Base-by-base conservation (phyloP, 2,329 filamentous ascomycete genomes). In the Cladosporium velox region DNA sequence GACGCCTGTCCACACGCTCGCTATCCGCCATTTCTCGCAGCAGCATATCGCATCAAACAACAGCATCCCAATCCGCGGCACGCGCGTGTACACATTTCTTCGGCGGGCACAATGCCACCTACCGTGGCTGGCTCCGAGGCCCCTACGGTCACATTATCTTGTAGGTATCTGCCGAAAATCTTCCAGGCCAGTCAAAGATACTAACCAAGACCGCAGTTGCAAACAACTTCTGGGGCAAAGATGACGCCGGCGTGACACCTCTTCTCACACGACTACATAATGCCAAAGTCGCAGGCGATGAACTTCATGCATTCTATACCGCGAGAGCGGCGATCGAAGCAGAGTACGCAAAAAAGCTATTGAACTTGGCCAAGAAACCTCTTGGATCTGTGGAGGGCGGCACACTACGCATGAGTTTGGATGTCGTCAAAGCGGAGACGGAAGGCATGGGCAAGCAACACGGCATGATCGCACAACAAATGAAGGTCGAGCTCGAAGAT, bases 221-320 rank as follows among this genome's bases (percentile, higher is more conserved):
- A 75, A 99, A 99, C 83, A 99, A 99, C 79, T 99, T 99, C 80
- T 99, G 95, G 95, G 95, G 95, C 70, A 98, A 96, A 84, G 94
- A 98, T 78, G 95, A 99, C 84, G 95, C 94, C 61, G 96, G 95
- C 77, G 93, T 99, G 75, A 85, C 86, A 55, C 96, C 95, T 66
- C 87, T 99, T 75, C 86, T 99, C 34, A 92, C 94, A 78, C 94
- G 95, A 75, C 96, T 99, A 92, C 90, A 92, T 76, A 90, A 89
- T 79, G 92, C 95, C 59, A 99, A 99, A 83, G 88, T 91, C 74
- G 97, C 95, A 30, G 93, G 90, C 77, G 96, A 99, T 79, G 95
- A 99, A 80, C 80, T 99, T 60, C 94, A 91, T 76, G 84, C 90
- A 11, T 99, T 99, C 81, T 99, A 99, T 79, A 88, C 85, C 69